These are phyloP conservation scores for Amanita rimosa DNA, from an alignment of 768 basidiomycete genomes.

Conservation along the genomic window DNA sequence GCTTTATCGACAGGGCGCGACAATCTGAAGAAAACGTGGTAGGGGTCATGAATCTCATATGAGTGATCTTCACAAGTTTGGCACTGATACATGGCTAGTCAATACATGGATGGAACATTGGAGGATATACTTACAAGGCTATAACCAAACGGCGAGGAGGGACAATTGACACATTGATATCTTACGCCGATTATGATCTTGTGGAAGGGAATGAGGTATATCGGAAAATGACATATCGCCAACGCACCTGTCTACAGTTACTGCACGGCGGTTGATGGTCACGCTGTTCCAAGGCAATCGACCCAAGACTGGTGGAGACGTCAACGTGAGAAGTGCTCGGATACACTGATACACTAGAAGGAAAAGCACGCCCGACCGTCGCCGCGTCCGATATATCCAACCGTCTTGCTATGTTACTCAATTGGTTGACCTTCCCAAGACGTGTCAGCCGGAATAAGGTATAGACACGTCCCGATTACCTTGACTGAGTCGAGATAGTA, in stretches of 20 bases:
- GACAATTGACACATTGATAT: slow-evolving; percentile 87
- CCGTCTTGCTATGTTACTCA: slow-evolving; percentile 35
- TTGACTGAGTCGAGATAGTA: slow-evolving; percentile 52
- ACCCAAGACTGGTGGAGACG: not conserved
- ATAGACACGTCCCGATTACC: not conserved
- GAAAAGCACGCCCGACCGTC: slow-evolving; percentile 32
- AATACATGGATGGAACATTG: slow-evolving; percentile 1
- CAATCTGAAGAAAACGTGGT: slow-evolving; percentile 84
- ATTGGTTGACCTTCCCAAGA: not conserved
- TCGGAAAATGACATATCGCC: not conserved
- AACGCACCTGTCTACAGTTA: slow-evolving; percentile 38
- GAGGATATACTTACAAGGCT: slow-evolving; percentile 47
- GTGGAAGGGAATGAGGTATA: not conserved
- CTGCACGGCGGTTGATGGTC: slow-evolving; percentile 50
- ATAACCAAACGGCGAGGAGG: slow-evolving; percentile 58
- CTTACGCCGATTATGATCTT: slow-evolving; percentile 69
- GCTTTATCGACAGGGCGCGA: slow-evolving; percentile 62
- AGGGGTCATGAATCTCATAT: slow-evolving; percentile 70
- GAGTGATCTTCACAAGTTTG: slow-evolving; percentile 68
- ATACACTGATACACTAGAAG: not conserved
- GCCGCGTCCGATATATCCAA: slow-evolving; percentile 74
- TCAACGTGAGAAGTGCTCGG: not conserved
- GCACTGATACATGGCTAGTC: slow-evolving; percentile 41
- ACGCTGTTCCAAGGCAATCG: slow-evolving; percentile 9
- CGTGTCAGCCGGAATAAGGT: not conserved